Base-by-base conservation (phyloP, 1,284 basidiomycete species). In the Ceratobasidium papillatum region DNA sequence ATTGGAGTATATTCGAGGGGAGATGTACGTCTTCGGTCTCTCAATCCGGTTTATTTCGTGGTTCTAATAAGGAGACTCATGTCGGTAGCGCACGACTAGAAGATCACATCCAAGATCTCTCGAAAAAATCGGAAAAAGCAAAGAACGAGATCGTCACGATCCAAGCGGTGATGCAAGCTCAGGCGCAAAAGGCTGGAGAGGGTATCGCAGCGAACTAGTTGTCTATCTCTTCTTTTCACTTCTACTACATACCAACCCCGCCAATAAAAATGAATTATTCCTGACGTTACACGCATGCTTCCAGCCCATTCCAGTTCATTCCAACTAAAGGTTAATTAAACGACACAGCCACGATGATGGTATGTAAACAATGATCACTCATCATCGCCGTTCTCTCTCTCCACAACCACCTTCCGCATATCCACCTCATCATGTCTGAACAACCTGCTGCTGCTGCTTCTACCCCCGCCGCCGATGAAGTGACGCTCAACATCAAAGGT, bases 1-100 rank as follows among this genome's bases (percentile, higher is more conserved):
- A 5, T 84, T 99, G 49, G 94, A 95, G 76, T 98, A 95, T 83
- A 99, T 99, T 80, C 87, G 85, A 69, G 84, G 88, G 63, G 96
- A 99, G 82, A 94, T 98, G 96, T 98, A 76, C 75, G 93, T 85
- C 3, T 27, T 32, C 36, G 19, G 32, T 41, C 4, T 27, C 12
- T 14, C 12, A n/a, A 25, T 11, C n/a, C 36, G 11, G 45, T 19
- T 51, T 7, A 36, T 22, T 52, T 56, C 41, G 45, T 71, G 49
- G 45, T 62, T 47, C 34, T 56, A 12, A 19, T n/a, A 45, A 3
- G 27, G n/a, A 36, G 56, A 43, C 34, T 27, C 8, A 12, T 38
- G 54, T 36, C 47, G n/a, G n/a, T 78, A 97, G 95, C 77, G 91
- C 91, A 82, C 88, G 94, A 27, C 88, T 95, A 4, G 95, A 97